A percentile compares a stretch with the other conserved stretches of the same genome.
These are phyloP conservation scores for Copromyces sp. DNA, from an alignment of 495 filamentous ascomycete species.

Conservation along the genomic window DNA sequence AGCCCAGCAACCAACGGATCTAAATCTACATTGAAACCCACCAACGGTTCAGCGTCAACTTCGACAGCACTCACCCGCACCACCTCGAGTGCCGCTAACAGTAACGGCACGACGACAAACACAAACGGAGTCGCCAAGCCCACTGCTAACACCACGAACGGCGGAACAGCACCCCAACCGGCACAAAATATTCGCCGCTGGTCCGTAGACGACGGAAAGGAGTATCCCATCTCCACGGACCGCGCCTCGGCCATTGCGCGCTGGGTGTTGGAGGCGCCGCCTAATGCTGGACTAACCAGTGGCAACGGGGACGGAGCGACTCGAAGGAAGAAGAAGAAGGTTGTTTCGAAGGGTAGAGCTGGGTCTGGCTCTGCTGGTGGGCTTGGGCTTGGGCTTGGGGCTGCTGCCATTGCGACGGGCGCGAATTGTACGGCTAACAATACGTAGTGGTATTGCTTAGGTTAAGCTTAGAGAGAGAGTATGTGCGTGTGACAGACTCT, in stretches of 20 bases:
- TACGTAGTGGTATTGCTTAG: too few species aligned
- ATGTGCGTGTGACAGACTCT: too few species aligned
- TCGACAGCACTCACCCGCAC: neutral
- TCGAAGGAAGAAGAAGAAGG: constrained; percentile 23
- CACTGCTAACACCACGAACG: neutral
- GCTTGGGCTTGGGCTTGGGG: neutral
- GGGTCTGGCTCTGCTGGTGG: neutral
- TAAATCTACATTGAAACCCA: neutral
- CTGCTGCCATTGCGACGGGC: neutral
- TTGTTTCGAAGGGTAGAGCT: neutral
- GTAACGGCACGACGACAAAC: neutral
- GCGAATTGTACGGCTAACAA: too few species aligned
- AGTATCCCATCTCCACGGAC: constrained; percentile 60
- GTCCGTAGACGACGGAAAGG: constrained; percentile 54
- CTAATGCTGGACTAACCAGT: constrained; percentile 1
- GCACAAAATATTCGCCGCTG: constrained; percentile 27
- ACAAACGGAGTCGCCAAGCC: neutral
- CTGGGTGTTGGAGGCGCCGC: constrained; percentile 43
- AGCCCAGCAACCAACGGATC: constrained; percentile 12
- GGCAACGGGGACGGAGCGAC: neutral
- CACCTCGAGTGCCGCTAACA: constrained; percentile 15
- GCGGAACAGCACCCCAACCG: neutral
- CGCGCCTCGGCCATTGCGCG: constrained; percentile 54
- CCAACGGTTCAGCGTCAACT: neutral
- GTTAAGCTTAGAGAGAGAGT: too few species aligned